These are phyloP conservation scores for Boletus pseudopeckii DNA, from an alignment of 768 basidiomycete genomes.

Conservation along the genomic window DNA sequence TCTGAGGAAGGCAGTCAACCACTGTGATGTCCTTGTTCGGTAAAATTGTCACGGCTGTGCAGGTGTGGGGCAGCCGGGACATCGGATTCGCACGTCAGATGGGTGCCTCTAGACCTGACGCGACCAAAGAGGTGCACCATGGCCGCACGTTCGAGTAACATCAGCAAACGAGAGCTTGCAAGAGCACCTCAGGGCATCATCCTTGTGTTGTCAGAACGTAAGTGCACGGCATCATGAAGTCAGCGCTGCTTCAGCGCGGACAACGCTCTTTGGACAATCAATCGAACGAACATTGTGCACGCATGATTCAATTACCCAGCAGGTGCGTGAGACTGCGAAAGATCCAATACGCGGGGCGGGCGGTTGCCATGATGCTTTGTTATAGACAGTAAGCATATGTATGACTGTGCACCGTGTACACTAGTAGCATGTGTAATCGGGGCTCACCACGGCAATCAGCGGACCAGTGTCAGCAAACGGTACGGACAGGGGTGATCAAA, in stretches of 20 bases:
- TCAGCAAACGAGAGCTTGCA: background rate
- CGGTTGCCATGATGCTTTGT: slow-evolving; percentile 9
- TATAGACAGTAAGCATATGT: background rate
- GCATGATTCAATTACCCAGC: slow-evolving; percentile 1
- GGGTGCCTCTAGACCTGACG: background rate
- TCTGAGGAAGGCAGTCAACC: background rate
- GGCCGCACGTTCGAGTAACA: background rate
- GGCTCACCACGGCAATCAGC: slow-evolving; percentile 14
- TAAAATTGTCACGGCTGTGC: slow-evolving; percentile 9
- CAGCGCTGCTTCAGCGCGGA: background rate
- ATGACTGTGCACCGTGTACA: background rate
- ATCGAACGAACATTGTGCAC: background rate
- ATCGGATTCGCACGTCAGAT: slow-evolving; percentile 10
- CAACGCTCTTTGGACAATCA: background rate
- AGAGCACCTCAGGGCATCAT: background rate
- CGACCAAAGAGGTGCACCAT: background rate
- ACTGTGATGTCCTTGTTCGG: too few species aligned
- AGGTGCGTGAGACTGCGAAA: background rate
- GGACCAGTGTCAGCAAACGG: background rate
- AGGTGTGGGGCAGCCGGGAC: slow-evolving; percentile 18
- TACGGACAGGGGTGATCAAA: too few species aligned
- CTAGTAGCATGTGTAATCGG: slow-evolving; percentile 1
- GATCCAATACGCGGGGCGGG: background rate
- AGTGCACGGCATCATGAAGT: background rate
- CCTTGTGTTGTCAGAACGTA: slow-evolving; percentile 7